Evolutionary conservation across 2,329 filamentous ascomycete species (phyloP).

Genomic region (Colletotrichum truncatum): DNA sequence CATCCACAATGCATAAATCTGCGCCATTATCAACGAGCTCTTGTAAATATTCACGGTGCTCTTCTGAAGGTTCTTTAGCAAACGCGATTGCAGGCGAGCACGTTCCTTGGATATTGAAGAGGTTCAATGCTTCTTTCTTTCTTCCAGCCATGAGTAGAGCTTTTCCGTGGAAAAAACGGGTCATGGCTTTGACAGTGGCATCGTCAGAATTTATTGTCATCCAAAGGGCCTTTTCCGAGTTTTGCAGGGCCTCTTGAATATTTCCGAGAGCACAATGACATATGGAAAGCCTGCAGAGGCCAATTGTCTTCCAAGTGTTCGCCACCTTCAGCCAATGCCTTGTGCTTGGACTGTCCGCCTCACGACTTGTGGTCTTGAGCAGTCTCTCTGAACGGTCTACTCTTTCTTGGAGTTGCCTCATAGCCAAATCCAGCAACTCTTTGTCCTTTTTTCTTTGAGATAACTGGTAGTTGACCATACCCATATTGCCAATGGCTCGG

Average conservation of each 20-base stretch:
- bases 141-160: constrained; percentile 37
- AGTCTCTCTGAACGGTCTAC: constrained; percentile 2
- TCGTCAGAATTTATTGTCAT: constrained; percentile 33
- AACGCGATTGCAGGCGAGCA: constrained; percentile 46
- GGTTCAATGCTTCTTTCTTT: constrained; percentile 35
- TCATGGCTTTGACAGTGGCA: constrained; percentile 39
- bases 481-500: constrained; percentile 45
- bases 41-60: constrained; percentile 43
- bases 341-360: background rate
- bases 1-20: constrained; percentile 41
- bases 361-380: too few species aligned
- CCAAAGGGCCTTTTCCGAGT: constrained; percentile 29
- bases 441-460: constrained; percentile 33
- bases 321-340: background rate
- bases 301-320: constrained; percentile 39
- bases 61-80: constrained; percentile 47
- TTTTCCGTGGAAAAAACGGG: constrained; percentile 42
- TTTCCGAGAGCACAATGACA: constrained; percentile 39
- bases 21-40: constrained; percentile 43
- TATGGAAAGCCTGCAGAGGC: constrained; percentile 42
- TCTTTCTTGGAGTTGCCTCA: constrained; percentile 26
- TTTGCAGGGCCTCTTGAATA: constrained; percentile 33
- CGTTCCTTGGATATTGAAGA: constrained; percentile 37
- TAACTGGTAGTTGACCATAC: constrained; percentile 46
- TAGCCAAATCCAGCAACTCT: constrained; percentile 37